Base-by-base conservation (phyloP, 2,329 filamentous ascomycete genomes). In the Pseudocercospora ulei region DNA sequence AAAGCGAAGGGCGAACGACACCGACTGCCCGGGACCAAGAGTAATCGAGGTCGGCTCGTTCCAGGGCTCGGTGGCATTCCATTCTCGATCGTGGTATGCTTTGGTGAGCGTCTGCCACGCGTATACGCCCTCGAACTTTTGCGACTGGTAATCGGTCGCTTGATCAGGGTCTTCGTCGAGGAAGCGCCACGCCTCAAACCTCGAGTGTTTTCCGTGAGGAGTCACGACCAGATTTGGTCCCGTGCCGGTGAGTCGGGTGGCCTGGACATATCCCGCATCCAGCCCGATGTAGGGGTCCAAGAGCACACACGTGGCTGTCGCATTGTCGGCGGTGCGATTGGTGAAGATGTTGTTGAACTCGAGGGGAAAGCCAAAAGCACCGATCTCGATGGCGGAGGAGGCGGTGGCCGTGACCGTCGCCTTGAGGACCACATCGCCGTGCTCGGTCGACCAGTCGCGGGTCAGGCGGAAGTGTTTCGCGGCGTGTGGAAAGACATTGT, bases 341-440 rank as follows among this genome's bases (percentile, higher is more conserved):
- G 66, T 73, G 50, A 77, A 77, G 48, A 78, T 75, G 54, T 70
- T 77, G 58, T 77, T 77, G 60, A 76, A 74, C 52, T 75, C 71
- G 12, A 72, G 65, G 0, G 73, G 73, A 35, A 78, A 68, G 0
- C 73, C 74, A 1, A 77, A 60, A 31, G 68, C 68, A 1, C 74
- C 74, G 3, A 78, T 56, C 41, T 77, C 73, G 2, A 77, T 39
- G 0, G 58, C 42, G 0, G 52, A 45, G 0, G 50, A 47, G 0
- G 55, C 66, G 0, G 55, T 56, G 43, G 75, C 76, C 6, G 59
- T 61, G 12, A 76, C 47, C 2, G 65, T 72, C 52, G 76, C 70
- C 9, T 62, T 62, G 3, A 78, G 57, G 4, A 63, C 68, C 2
- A 77, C 52, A 41, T 75, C 70, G 1, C 65, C 66, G 0, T 62